Conservation (phyloP, 202 grass and related monocot species). For the Setaria viridis region DNA sequence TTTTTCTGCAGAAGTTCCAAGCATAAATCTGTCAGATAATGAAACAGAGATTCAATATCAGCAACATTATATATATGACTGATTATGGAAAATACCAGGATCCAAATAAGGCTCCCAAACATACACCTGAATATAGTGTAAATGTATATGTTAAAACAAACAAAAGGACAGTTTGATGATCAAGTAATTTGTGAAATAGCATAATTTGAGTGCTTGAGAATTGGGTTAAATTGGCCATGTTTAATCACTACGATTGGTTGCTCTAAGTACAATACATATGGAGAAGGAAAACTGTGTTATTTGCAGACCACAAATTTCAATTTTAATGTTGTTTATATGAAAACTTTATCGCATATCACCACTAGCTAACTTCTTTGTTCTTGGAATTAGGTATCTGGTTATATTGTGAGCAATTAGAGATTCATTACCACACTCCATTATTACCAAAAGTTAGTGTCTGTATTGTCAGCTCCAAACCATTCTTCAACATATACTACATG, state of each 20-base stretch:
- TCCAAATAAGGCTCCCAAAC: constrained; percentile 38
- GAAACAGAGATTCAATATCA: background rate
- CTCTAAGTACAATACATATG: constrained; percentile 24
- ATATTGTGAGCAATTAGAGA: constrained; percentile 14
- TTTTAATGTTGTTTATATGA: constrained; percentile 5
- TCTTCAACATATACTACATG: too few relatives aligned
- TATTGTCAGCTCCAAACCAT: too few relatives aligned
- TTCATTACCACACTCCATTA: background rate
- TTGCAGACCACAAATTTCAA: constrained; percentile 22
- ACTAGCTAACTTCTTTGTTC: constrained; percentile 38
- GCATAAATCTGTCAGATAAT: constrained; percentile 31
- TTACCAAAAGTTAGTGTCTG: too few relatives aligned
- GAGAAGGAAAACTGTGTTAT: constrained; percentile 33
- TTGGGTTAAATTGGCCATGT: constrained; percentile 24
- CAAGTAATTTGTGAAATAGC: constrained; percentile 12
- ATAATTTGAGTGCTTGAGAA: background rate
- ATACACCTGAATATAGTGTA: constrained; percentile 34
- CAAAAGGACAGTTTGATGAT: constrained; percentile 4
- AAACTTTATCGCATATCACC: constrained; percentile 17
- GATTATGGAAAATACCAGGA: constrained; percentile 2
- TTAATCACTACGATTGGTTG: constrained; percentile 40
- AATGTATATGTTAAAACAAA: constrained; percentile 22
- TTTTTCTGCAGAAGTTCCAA: constrained; percentile 43
- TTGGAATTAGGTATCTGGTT: constrained; percentile 4
- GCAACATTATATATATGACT: constrained; percentile 10